Evolutionary conservation across 176 grass and related monocot species (phyloP).

Genomic region (Zizania latifolia): DNA sequence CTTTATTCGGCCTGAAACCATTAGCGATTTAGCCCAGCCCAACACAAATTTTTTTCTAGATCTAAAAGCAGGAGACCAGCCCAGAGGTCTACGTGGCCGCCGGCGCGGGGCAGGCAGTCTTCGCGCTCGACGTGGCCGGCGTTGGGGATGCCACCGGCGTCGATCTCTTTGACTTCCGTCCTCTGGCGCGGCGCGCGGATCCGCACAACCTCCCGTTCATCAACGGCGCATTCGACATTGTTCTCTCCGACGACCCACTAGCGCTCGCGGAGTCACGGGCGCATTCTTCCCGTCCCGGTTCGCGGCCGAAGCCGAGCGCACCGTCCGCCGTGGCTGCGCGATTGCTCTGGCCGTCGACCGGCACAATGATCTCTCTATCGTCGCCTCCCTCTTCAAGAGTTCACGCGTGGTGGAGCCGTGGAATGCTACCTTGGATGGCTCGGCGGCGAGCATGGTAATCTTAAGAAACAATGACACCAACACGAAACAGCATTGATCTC

Average conservation of each 20-base stretch:
- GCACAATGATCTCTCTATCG: background rate
- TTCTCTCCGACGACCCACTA: slow-evolving; percentile 30
- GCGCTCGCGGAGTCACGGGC: slow-evolving; percentile 37
- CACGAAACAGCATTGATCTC: background rate
- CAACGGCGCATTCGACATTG: slow-evolving; percentile 66
- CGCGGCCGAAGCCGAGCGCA: slow-evolving; percentile 61
- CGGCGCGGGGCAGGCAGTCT: slow-evolving; percentile 46
- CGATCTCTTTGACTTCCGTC: slow-evolving; percentile 64
- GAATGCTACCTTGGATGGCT: slow-evolving; percentile 46
- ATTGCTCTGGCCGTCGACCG: slow-evolving; percentile 42
- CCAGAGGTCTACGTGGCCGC: slow-evolving; percentile 64
- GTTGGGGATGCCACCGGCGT: slow-evolving; percentile 69
- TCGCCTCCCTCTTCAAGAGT: slow-evolving; percentile 51
- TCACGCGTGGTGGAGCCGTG: slow-evolving; percentile 42
- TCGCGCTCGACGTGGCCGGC: slow-evolving; percentile 49
- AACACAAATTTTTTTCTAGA: background rate
- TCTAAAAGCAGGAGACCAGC: background rate
- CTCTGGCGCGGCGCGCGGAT: slow-evolving; percentile 49
- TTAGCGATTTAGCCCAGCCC: background rate
- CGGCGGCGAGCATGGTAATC: slow-evolving; percentile 37
- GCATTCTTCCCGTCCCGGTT: slow-evolving; percentile 63
- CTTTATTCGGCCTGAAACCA: background rate
- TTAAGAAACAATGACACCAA: slow-evolving; percentile 42
- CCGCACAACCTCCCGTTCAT: slow-evolving; percentile 72
- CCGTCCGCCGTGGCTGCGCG: slow-evolving; percentile 38